Conservation (phyloP, 495 filamentous ascomycete genomes). For the Hypoxylon crocopeplum region DNA sequence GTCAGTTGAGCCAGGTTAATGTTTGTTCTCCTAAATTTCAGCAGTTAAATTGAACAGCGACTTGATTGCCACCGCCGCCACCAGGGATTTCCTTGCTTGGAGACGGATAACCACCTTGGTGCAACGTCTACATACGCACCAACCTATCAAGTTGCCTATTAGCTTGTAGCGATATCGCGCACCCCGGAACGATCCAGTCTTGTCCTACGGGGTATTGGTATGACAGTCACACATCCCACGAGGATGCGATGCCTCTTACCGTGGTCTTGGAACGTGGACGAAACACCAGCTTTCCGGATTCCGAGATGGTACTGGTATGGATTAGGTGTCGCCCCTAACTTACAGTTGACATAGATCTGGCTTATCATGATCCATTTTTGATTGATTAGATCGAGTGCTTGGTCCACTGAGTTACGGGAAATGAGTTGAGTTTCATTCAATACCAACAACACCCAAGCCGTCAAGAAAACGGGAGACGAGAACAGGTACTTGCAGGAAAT, state of each 20-base stretch:
- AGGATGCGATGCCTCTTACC: slow-evolving; percentile 23
- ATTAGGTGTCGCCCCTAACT: no score
- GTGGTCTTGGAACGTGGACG: slow-evolving; percentile 25
- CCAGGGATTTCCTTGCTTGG: slow-evolving; percentile 17
- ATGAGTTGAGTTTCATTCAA: no score
- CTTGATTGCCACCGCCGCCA: slow-evolving; percentile 6
- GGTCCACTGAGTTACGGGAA: no score
- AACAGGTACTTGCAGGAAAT: no score
- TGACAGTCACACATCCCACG: slow-evolving; percentile 21
- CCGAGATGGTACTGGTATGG: slow-evolving; percentile 16
- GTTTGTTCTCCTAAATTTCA: no score
- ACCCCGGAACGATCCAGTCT: slow-evolving; percentile 2
- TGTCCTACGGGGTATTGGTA: slow-evolving; percentile 13
- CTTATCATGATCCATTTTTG: no score
- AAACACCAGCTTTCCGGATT: slow-evolving; percentile 38
- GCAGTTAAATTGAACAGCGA: slow-evolving; percentile 20
- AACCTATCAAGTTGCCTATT: slow-evolving; percentile 2
- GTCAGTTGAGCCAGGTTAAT: no score
- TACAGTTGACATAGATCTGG: no score
- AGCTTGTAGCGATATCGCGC: neutral
- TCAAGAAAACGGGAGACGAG: no score
- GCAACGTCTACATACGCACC: slow-evolving; percentile 12
- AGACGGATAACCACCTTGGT: slow-evolving; percentile 18
- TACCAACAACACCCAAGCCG: no score
- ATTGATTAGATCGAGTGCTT: no score